A percentile compares a stretch with the other conserved stretches of the same genome.
phyloP scores from a whole-genome alignment of 345 rosid species.

The Lepidium aucheri region DNA sequence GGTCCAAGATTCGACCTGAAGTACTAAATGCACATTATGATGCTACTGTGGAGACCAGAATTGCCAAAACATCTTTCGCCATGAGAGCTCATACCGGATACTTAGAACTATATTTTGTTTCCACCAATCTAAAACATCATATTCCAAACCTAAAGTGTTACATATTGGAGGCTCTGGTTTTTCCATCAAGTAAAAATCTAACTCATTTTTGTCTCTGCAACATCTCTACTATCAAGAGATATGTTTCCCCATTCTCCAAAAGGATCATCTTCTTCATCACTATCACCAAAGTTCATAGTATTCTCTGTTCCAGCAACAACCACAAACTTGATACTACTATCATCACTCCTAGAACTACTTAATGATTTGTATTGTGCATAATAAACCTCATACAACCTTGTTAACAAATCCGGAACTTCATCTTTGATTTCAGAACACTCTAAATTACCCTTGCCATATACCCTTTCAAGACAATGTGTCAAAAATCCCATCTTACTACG shows the following conservation, averaged over 20 bases:
- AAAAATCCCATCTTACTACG: neutral
- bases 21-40: no score
- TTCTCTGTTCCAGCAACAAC: neutral
- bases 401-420: neutral
- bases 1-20: no score
- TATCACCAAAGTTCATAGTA: neutral
- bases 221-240: neutral
- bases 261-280: neutral
- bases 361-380: neutral
- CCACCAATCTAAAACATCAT: neutral
- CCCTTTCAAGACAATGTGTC: neutral
- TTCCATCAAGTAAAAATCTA: neutral
- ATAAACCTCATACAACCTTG: neutral
- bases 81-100: no score
- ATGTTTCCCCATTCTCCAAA: neutral
- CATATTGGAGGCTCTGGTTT: neutral
- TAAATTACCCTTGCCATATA: neutral
- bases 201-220: neutral
- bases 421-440: neutral
- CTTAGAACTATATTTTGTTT: neutral
- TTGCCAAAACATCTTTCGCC: no score
- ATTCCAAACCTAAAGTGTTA: neutral
- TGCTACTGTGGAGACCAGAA: no score
- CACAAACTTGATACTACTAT: neutral
- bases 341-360: no score